Conservation (phyloP, 139 green algal species). For the Ettlia oleoabundans region DNA sequence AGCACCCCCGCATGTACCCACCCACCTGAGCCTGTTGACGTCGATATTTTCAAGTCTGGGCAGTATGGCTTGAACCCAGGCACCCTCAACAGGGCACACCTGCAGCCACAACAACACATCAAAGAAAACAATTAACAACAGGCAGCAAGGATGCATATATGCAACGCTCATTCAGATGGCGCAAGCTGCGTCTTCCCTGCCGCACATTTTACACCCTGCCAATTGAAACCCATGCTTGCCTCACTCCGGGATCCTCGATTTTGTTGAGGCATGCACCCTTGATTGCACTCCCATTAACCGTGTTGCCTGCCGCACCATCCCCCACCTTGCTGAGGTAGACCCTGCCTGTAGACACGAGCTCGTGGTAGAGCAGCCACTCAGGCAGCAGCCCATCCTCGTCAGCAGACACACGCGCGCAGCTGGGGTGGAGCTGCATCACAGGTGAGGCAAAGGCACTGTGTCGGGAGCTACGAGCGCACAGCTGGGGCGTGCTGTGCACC, state of each 20-base stretch:
- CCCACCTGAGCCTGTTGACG: constrained; percentile 69
- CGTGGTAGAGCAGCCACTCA: constrained; percentile 95
- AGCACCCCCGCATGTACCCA: neutral
- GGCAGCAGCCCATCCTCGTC: constrained; percentile 92
- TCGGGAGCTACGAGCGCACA: too few relatives aligned
- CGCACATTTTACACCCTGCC: too few relatives aligned
- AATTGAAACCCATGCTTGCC: too few relatives aligned
- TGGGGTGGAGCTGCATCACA: constrained; percentile 82
- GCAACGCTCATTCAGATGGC: too few relatives aligned
- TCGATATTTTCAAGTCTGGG: constrained; percentile 73
- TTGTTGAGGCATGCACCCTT: neutral
- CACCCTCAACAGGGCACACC: constrained; percentile 80
- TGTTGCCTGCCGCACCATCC: neutral
- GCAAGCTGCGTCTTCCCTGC: too few relatives aligned
- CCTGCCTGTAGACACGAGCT: constrained; percentile 80
- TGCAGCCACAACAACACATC: constrained; percentile 32
- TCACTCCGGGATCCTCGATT: too few relatives aligned
- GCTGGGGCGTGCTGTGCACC: too few relatives aligned
- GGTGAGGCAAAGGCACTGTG: too few relatives aligned
- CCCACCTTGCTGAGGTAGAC: constrained; percentile 80
- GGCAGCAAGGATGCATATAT: too few relatives aligned
- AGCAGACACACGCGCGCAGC: constrained; percentile 55
- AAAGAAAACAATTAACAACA: neutral
- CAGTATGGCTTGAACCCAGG: constrained; percentile 79
- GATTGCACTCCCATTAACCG: neutral